phyloP scores from a whole-genome alignment of 441 rosid species.

The Geranium incanum region DNA sequence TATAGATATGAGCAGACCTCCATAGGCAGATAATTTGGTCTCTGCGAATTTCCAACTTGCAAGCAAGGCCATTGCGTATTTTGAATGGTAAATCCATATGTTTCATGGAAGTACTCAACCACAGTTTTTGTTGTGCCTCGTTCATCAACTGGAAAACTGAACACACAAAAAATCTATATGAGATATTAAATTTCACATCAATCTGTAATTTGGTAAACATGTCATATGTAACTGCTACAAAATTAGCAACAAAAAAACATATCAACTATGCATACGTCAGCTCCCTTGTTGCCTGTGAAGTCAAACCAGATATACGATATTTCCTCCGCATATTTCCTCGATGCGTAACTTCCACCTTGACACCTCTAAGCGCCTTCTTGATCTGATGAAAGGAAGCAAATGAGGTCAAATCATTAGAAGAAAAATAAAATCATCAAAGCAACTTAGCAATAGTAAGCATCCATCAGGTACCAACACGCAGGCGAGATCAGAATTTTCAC shows the following conservation, averaged over 20 bases:
- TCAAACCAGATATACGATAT: conserved; percentile 92
- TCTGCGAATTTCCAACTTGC: conserved; percentile 93
- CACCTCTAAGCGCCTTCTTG: conserved; percentile 86
- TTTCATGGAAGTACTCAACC: conserved; percentile 91
- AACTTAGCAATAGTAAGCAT: background rate
- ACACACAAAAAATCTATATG: background rate
- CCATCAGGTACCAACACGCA: background rate
- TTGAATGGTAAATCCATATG: conserved; percentile 87
- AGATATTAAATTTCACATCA: background rate
- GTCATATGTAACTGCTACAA: background rate
- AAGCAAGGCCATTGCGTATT: conserved; percentile 90
- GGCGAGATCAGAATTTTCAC: background rate
- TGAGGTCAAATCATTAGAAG: background rate
- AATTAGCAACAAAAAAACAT: background rate
- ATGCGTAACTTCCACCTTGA: conserved; percentile 95
- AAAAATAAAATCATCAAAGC: background rate
- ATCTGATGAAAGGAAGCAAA: conserved; percentile 42
- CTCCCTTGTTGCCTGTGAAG: conserved; percentile 92
- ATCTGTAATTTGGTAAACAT: background rate
- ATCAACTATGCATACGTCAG: conserved; percentile 46
- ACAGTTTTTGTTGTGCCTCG: conserved; percentile 76
- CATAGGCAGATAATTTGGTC: conserved; percentile 94
- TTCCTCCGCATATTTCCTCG: conserved; percentile 80
- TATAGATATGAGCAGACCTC: conserved; percentile 40
- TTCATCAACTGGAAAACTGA: conserved; percentile 94